phyloP scores from a whole-genome alignment of 2,329 filamentous ascomycete species.

The Colletotrichum limetticola region DNA sequence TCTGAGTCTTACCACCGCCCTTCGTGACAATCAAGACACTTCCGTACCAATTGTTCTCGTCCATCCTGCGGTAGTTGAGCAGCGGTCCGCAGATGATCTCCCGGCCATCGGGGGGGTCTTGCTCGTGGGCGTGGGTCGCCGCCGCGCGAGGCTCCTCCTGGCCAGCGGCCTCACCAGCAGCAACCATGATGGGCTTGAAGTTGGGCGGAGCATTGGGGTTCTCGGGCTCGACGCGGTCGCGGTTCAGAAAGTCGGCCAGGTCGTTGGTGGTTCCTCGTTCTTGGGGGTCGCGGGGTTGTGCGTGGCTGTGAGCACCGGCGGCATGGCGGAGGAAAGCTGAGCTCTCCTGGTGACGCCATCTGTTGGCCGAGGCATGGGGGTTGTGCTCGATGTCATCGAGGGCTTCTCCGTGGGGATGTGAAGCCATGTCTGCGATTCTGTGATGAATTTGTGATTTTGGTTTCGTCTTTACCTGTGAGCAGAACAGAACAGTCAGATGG shows the following conservation, averaged over 20 bases:
- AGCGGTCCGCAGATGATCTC: constrained; percentile 79
- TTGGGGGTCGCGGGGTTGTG: constrained; percentile 53
- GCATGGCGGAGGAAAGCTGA: constrained; percentile 63
- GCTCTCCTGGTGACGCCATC: constrained; percentile 74
- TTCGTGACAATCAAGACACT: constrained; percentile 86
- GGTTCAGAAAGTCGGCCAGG: constrained; percentile 67
- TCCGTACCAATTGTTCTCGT: constrained; percentile 78
- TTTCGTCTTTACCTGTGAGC: constrained; percentile 7
- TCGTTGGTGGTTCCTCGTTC: constrained; percentile 57
- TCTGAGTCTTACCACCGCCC: constrained; percentile 71
- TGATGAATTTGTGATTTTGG: constrained; percentile 44
- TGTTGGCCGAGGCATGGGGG: constrained; percentile 65
- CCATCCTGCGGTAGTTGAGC: constrained; percentile 82
- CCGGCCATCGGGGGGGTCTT: constrained; percentile 54
- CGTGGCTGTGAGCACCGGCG: constrained; percentile 39
- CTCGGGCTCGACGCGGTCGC: constrained; percentile 59
- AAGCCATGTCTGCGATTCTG: constrained; percentile 36
- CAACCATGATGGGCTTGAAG: constrained; percentile 62
- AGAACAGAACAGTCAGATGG: constrained; percentile 11
- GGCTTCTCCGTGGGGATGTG: constrained; percentile 37
- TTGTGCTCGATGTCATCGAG: constrained; percentile 54
- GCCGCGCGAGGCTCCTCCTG: constrained; percentile 35
- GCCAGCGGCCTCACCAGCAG: constrained; percentile 48
- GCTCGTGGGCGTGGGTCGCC: constrained; percentile 29
- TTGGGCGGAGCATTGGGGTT: constrained; percentile 44